These are phyloP conservation scores for Pisolithus thermaeus DNA, from an alignment of 1,284 basidiomycete genomes.

Conservation along the genomic window DNA sequence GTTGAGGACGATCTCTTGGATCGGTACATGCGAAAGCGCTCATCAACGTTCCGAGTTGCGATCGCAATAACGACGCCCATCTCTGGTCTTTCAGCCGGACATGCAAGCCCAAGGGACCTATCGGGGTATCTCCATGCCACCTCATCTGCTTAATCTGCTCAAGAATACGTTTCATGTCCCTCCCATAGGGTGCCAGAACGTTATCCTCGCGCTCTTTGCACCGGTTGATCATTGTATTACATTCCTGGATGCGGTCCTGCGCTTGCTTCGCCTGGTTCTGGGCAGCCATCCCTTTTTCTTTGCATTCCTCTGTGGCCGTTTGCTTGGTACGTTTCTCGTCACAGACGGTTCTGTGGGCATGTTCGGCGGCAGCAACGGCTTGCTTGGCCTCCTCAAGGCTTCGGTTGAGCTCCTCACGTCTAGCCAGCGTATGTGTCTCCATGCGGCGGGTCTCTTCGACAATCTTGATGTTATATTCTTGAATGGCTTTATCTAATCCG, in stretches of 20 bases:
- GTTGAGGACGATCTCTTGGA: slow-evolving; percentile 53
- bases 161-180: slow-evolving; percentile 56
- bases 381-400: slow-evolving; percentile 42
- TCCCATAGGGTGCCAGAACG: slow-evolving; percentile 57
- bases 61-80: slow-evolving; percentile 68
- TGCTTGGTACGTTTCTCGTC: slow-evolving; percentile 29
- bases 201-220: slow-evolving; percentile 48
- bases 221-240: slow-evolving; percentile 41
- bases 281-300: slow-evolving; percentile 29
- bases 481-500: slow-evolving; percentile 40
- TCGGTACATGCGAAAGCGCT: slow-evolving; percentile 78
- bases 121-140: slow-evolving; percentile 69
- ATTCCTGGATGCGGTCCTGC: slow-evolving; percentile 37
- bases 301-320: slow-evolving; percentile 27
- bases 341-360: slow-evolving; percentile 28
- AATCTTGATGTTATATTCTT: slow-evolving; percentile 48
- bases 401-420: slow-evolving; percentile 50
- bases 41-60: slow-evolving; percentile 58
- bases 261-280: slow-evolving; percentile 30
- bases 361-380: slow-evolving; percentile 33
- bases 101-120: slow-evolving; percentile 83
- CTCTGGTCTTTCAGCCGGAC: slow-evolving; percentile 71
- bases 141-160: slow-evolving; percentile 45
- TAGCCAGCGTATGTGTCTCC: slow-evolving; percentile 52
- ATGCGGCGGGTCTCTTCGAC: slow-evolving; percentile 49